phyloP scores from a whole-genome alignment of 768 basidiomycete genomes.

The Lactarius hatsudake region DNA sequence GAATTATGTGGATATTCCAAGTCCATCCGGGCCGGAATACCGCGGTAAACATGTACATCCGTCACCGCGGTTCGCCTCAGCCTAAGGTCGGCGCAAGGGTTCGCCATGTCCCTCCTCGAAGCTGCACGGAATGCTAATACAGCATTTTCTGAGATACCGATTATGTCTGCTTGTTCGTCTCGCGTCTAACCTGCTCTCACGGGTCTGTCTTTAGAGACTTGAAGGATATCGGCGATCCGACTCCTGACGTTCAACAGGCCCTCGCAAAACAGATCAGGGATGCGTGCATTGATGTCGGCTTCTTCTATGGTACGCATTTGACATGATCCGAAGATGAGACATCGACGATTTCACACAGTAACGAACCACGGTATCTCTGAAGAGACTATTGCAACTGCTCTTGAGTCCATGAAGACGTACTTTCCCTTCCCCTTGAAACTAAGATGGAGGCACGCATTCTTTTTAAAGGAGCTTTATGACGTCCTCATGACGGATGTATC shows the following conservation, averaged over 20 bases:
- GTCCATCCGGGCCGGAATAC: background rate
- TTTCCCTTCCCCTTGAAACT: constrained; percentile 59
- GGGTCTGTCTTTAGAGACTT: constrained; percentile 37
- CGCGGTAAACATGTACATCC: background rate
- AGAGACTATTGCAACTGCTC: constrained; percentile 42
- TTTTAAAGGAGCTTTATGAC: background rate
- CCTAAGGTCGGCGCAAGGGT: background rate
- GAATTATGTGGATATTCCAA: no score
- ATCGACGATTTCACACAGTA: constrained; percentile 43
- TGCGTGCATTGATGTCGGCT: constrained; percentile 80
- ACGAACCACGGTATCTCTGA: constrained; percentile 73
- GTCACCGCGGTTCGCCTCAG: background rate
- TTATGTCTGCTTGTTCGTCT: constrained; percentile 17
- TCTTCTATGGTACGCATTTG: constrained; percentile 65
- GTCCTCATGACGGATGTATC: background rate
- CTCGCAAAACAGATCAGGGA: constrained; percentile 61
- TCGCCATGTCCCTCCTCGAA: constrained; percentile 13
- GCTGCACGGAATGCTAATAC: constrained; percentile 19
- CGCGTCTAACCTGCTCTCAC: background rate
- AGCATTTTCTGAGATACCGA: constrained; percentile 25
- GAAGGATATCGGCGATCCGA: constrained; percentile 37
- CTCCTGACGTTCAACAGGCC: constrained; percentile 39
- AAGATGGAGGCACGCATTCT: constrained; percentile 59
- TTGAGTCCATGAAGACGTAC: constrained; percentile 55
- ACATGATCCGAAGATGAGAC: background rate